These are phyloP conservation scores for Triangularia setosa DNA, from an alignment of 2,329 filamentous ascomycete genomes.

Conservation along the genomic window DNA sequence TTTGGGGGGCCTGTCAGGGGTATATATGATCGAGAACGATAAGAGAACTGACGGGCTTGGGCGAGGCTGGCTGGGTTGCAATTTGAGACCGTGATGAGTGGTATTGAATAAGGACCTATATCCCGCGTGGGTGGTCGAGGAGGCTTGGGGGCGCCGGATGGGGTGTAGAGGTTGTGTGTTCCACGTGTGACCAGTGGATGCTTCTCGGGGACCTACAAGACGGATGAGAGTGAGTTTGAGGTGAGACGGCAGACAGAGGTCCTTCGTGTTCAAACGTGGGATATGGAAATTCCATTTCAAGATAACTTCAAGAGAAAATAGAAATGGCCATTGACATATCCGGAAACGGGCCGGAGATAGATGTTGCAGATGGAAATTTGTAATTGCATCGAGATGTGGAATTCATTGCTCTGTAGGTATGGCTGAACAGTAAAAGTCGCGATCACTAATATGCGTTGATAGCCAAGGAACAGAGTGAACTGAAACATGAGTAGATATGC, in stretches of 20 bases:
- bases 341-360: neutral
- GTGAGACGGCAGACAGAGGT: neutral
- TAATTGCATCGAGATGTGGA: neutral
- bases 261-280: neutral
- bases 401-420: neutral
- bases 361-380: neutral
- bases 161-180: neutral
- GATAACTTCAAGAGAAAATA: neutral
- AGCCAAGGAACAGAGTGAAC: neutral
- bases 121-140: neutral
- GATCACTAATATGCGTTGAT: neutral
- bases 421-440: neutral
- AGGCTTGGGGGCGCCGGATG: neutral
- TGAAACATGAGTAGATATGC: neutral
- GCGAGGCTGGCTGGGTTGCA: neutral
- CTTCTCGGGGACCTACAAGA: neutral
- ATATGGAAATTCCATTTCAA: neutral
- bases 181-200: neutral
- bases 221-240: neutral
- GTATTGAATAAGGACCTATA: neutral
- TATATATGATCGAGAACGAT: neutral
- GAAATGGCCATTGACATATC: neutral
- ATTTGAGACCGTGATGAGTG: neutral
- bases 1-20: neutral
- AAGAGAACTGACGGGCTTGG: neutral